These are phyloP conservation scores for Periconia digitata DNA, from an alignment of 2,329 filamentous ascomycete genomes.

Conservation along the genomic window DNA sequence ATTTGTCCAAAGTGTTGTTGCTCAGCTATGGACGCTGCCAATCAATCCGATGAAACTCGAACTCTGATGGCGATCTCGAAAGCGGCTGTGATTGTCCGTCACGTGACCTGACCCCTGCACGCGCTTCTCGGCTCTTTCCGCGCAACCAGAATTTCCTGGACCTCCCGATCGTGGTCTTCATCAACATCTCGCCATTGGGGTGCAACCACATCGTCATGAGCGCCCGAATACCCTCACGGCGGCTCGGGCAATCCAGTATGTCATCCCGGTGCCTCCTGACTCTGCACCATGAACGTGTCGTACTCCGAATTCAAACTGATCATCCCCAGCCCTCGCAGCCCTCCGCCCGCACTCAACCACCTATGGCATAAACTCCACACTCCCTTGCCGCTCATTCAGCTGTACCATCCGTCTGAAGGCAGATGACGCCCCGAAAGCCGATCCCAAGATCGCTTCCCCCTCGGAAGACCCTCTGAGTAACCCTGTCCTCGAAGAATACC, in stretches of 20 bases:
- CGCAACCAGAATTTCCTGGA: conserved; percentile 19
- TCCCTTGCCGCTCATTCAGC: conserved; percentile 17
- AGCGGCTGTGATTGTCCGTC: no score
- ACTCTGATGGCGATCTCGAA: conserved; percentile 3
- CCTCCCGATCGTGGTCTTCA: conserved; percentile 15
- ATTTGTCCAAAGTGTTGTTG: conserved; percentile 2
- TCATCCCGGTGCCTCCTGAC: neutral
- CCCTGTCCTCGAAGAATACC: conserved; percentile 65
- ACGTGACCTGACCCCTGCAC: conserved; percentile 10
- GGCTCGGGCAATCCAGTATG: conserved; percentile 63
- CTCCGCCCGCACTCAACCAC: conserved; percentile 20
- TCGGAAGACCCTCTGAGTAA: conserved; percentile 39
- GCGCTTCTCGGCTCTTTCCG: conserved; percentile 19
- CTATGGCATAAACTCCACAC: conserved; percentile 13
- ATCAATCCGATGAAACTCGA: neutral
- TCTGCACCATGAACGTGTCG: neutral
- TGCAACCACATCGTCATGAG: conserved; percentile 57
- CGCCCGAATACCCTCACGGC: conserved; percentile 64
- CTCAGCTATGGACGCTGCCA: neutral
- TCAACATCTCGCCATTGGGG: conserved; percentile 27
- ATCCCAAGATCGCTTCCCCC: neutral
- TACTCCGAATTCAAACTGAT: neutral
- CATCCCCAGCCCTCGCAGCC: conserved; percentile 22
- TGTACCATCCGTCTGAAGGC: conserved; percentile 12
- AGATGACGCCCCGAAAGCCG: neutral